Conservation (phyloP, 352 stramenopile species). For the Phytophthora fragariaefolia region DNA sequence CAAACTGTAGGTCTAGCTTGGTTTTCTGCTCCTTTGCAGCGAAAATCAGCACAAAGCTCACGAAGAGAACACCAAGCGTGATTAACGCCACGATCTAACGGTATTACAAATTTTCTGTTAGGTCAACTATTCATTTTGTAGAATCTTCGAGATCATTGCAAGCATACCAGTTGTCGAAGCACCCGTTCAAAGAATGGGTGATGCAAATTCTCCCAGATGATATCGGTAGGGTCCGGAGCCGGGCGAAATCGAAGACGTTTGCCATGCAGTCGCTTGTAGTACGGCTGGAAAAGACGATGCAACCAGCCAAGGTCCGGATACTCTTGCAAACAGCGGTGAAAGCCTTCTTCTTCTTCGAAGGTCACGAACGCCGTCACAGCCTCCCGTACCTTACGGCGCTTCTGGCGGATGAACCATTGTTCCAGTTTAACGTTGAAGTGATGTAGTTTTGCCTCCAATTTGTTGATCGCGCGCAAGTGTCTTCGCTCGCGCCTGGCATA, state of each 20-base stretch:
- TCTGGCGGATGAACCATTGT: constrained; percentile 46
- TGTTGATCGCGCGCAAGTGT: constrained; percentile 53
- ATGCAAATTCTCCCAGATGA: constrained; percentile 88
- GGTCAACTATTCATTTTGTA: no score
- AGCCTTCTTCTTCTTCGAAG: constrained; percentile 86
- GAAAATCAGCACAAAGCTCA: constrained; percentile 83
- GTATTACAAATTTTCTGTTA: constrained; percentile 1
- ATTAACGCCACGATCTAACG: constrained; percentile 67
- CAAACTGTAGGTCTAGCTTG: constrained; percentile 74
- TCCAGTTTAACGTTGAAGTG: constrained; percentile 56
- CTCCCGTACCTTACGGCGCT: constrained; percentile 44
- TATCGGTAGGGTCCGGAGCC: constrained; percentile 81
- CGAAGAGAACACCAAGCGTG: constrained; percentile 68
- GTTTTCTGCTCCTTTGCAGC: constrained; percentile 77
- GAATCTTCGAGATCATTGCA: not conserved
- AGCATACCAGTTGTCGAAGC: constrained; percentile 64
- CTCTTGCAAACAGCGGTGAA: constrained; percentile 76
- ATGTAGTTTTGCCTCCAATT: constrained; percentile 54
- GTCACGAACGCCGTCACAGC: constrained; percentile 85
- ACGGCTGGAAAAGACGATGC: constrained; percentile 76
- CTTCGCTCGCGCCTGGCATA: constrained; percentile 52
- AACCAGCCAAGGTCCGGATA: constrained; percentile 80
- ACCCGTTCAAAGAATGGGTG: constrained; percentile 63
- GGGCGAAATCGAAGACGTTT: constrained; percentile 77
- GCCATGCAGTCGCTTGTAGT: constrained; percentile 65